phyloP scores from a whole-genome alignment of 805 yeast genomes.

The Wickerhamiella slavikovae region DNA sequence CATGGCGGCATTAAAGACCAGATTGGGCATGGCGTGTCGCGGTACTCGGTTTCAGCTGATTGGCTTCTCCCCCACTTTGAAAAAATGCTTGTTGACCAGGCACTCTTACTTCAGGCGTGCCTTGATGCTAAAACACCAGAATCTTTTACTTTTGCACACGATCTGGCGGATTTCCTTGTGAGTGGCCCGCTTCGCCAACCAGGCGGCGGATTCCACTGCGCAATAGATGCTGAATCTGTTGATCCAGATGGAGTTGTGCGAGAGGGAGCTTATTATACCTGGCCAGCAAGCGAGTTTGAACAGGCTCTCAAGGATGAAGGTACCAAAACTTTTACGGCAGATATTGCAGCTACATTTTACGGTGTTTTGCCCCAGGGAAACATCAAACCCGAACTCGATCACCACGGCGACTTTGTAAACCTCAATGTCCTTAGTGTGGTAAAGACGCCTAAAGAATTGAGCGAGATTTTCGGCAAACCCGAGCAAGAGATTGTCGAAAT shows the following conservation, averaged over 20 bases:
- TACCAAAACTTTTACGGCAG: constrained; percentile 14
- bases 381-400: constrained; percentile 16
- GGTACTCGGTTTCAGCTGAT: constrained; percentile 20
- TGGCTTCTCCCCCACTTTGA: constrained; percentile 23
- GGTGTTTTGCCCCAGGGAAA: constrained; percentile 20
- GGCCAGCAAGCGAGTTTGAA: constrained; percentile 18
- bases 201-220: constrained; percentile 15
- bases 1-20: constrained; percentile 21
- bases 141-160: constrained; percentile 7
- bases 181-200: constrained; percentile 8
- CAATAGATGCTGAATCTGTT: constrained; percentile 18
- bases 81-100: constrained; percentile 21
- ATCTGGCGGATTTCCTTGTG: constrained; percentile 6
- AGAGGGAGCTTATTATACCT: constrained; percentile 19
- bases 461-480: constrained; percentile 16
- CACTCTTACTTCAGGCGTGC: constrained; percentile 17
- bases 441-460: constrained; percentile 13
- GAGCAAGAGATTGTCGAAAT: constrained; percentile 9
- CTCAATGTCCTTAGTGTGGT: constrained; percentile 17
- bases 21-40: constrained; percentile 19
- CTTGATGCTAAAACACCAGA: constrained; percentile 6
- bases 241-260: constrained; percentile 7
- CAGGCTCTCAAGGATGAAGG: constrained; percentile 13
- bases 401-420: constrained; percentile 14
- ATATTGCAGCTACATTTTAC: constrained; percentile 18